Evolutionary conservation across 2,329 filamentous ascomycete genomes (phyloP), one percentile per base, ranked within the genome.

Genomic region (Colletotrichum sp.): DNA sequence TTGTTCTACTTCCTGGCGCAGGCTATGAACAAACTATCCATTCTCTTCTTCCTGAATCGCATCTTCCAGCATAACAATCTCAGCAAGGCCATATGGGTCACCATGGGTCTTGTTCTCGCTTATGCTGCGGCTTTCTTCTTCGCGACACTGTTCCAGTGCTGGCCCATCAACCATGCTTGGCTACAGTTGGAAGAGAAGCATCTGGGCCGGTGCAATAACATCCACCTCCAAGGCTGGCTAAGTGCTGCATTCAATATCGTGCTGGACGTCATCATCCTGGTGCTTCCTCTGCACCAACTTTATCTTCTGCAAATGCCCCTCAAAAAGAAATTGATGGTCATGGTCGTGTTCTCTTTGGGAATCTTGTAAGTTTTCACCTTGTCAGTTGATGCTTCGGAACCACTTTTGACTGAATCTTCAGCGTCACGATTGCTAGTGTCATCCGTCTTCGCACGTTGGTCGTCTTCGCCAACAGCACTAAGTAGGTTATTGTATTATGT

Each of bases 21-120:
- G 13, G 73, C 78, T 2, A 77, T 83, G 48, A 80, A 81, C 65
- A 83, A 83, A 52, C 76, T 83, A 16, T 80, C 82, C 9, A 79
- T 84, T 4, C 74, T 84, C 1, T 81, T 78, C 74, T 81, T 84
- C 71, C 81, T 82, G 56, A 78, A 84, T 1, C 80, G 83, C 28
- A 76, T 84, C 48, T 84, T 84, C 56, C 77, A 77, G 18, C 78
- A 81, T 34, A 69, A 66, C 10, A 73, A 48, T 4, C 48, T 71
- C 1, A 43, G 9, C 16, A 39, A 28, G 5, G 69, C 52, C 15
- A 71, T 75, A 13, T 71, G 69, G 67, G 28, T 43, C 7, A 71
- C 69, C 12, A 71, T 71, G 16, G 61, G 34, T 16, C 32, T 75
- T 22, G 55, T 36, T 7, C 9, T 60, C 0, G 72, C 68, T 9